Conservation (phyloP, 768 basidiomycete genomes). For the Lactifluus pinguis region DNA sequence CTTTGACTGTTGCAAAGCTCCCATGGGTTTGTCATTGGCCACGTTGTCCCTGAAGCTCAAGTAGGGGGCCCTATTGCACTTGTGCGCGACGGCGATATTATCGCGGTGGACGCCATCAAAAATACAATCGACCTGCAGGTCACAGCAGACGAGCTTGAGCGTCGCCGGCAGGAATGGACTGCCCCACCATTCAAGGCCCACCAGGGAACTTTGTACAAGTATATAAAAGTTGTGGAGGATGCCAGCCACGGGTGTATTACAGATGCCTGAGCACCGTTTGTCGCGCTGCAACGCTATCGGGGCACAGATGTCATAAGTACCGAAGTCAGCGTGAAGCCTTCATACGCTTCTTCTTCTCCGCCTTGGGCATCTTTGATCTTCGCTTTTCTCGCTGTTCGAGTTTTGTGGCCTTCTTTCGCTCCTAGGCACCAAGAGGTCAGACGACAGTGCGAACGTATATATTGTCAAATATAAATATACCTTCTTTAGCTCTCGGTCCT, state of each 20-base stretch:
- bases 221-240: constrained; percentile 79
- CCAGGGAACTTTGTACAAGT: constrained; percentile 83
- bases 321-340: constrained; percentile 34
- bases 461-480: constrained; percentile 28
- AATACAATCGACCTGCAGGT: constrained; percentile 78
- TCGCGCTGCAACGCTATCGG: not conserved
- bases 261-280: constrained; percentile 45
- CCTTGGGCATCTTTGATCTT: constrained; percentile 91
- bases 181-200: constrained; percentile 79
- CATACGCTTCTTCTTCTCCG: constrained; percentile 83
- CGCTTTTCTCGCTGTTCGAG: constrained; percentile 81
- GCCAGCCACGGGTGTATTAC: constrained; percentile 92
- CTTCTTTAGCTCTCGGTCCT: constrained; percentile 88
- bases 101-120: constrained; percentile 80
- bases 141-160: constrained; percentile 67
- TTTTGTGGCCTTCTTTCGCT: constrained; percentile 85
- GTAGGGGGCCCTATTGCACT: constrained; percentile 90
- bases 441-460: not conserved
- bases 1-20: constrained; percentile 43
- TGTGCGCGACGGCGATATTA: constrained; percentile 78
- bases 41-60: constrained; percentile 94
- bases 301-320: not conserved
- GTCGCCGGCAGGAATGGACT: constrained; percentile 63
- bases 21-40: constrained; percentile 94
- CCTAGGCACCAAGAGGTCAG: constrained; percentile 38